These are phyloP conservation scores for Parachaetomium inaequale DNA, from an alignment of 495 filamentous ascomycete genomes.

Conservation along the genomic window DNA sequence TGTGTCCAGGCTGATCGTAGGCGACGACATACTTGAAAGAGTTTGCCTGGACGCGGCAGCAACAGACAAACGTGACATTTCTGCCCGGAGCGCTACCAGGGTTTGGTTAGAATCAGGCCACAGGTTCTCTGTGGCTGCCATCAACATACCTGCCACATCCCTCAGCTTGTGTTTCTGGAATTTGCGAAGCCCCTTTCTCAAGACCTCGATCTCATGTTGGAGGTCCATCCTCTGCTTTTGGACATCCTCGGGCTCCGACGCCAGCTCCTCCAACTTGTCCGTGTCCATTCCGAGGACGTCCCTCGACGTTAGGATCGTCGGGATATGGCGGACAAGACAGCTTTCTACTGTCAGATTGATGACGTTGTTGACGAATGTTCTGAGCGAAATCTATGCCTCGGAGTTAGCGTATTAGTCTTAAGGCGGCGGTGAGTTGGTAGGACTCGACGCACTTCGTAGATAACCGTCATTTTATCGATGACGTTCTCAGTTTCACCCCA, in stretches of 20 bases:
- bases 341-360: conserved; percentile 30
- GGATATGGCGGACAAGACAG: conserved; percentile 30
- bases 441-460: conserved; percentile 1
- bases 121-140: background rate
- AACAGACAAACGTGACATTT: background rate
- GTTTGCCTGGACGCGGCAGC: background rate
- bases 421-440: background rate
- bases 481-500: background rate
- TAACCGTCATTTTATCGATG: background rate
- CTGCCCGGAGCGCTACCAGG: background rate
- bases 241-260: conserved; percentile 21
- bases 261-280: conserved; percentile 19
- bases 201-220: background rate
- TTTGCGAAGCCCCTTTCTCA: conserved; percentile 5
- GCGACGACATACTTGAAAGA: background rate
- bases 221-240: background rate
- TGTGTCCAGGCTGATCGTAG: background rate
- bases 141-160: background rate
- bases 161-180: conserved; percentile 5
- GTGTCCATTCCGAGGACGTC: conserved; percentile 23
- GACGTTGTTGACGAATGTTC: conserved; percentile 29
- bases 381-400: conserved; percentile 21
- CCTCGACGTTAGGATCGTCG: conserved; percentile 20
- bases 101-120: background rate
- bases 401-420: background rate